Evolutionary conservation across 1,284 basidiomycete species (phyloP), one percentile per base, ranked within the genome.

Genomic region (Ganoderma resinaceum): DNA sequence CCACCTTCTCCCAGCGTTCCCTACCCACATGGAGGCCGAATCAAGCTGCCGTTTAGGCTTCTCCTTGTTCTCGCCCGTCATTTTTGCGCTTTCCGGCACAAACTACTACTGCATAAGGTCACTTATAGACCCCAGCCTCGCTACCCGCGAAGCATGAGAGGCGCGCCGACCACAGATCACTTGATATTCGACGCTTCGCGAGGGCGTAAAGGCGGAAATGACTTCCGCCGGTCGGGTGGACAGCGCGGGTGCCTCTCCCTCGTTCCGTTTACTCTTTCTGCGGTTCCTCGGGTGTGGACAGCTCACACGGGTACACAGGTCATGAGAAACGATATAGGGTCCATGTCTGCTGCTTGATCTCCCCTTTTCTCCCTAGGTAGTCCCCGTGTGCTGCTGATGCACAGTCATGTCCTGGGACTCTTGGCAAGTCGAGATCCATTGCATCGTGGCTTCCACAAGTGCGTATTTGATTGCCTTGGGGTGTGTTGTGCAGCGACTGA

Each of bases 401-500:
- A 16, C 37, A 37, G 37, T 37, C 43, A 46, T 46, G 20, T 23
- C 43, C 9, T 46, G 20, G 33, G 14, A 8, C 16, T 37, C 18
- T 58, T 68, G 70, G 42, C 18, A 66, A 12, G 40, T 52, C 5
- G 66, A 69, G 52, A 67, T 66, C 43, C 68, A 67, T 40, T 72
- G 67, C 37, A 61, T 69, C 33, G 49, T 72, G 20, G 68, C 70
- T 20, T 61, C 70, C 1, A 67, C 66, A 12, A 63, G 70, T 69
- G 43, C 7, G 64, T 42, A 6, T 11, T 29, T 20, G 3, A 37
- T 18, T 37, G 9, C 38, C 26, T 3, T 14, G 4, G 14, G n/a
- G 1, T 0, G 6, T 37, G 23, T 26, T 11, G 16, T 26, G 16
- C 11, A 26, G 4, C 4, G 57, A 18, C 14, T 37, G n/a, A 37